Evolutionary conservation across 495 filamentous ascomycete species (phyloP).

Genomic region (Thermochaetoides thermophila): DNA sequence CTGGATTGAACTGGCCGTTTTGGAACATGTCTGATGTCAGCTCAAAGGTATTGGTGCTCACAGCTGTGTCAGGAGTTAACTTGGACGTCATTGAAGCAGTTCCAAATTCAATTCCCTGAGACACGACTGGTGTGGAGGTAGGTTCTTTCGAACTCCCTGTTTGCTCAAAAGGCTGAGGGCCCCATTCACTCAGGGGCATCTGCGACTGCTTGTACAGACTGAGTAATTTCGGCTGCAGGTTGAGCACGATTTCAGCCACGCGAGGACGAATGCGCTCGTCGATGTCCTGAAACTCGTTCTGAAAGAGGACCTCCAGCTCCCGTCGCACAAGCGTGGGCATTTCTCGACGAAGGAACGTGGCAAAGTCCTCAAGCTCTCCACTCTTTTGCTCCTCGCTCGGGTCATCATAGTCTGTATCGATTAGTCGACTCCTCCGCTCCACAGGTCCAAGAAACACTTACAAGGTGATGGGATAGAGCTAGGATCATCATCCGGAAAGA

Average conservation of each 20-base stretch:
- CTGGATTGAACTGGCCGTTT: no score
- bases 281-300: slow-evolving; percentile 11
- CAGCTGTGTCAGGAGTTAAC: no score
- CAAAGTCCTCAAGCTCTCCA: slow-evolving; percentile 18
- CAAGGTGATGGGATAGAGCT: slow-evolving; percentile 25
- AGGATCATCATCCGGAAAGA: slow-evolving; percentile 26
- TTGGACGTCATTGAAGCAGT: no score
- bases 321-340: slow-evolving; percentile 18
- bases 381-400: no score
- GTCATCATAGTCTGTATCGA: no score
- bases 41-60: no score
- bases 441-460: slow-evolving; percentile 9
- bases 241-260: slow-evolving; percentile 14
- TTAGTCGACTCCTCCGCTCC: not conserved
- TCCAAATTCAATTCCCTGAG: no score
- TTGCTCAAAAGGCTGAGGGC: no score
- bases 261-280: slow-evolving; percentile 11
- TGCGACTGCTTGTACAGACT: slow-evolving; percentile 16
- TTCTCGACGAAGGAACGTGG: slow-evolving; percentile 14
- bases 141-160: no score
- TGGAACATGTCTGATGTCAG: no score
- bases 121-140: no score
- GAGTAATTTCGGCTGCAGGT: slow-evolving; percentile 13
- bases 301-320: slow-evolving; percentile 15
- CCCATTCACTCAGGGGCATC: slow-evolving; percentile 16